Evolutionary conservation across 2,329 filamentous ascomycete genomes (phyloP).

Genomic region (Fusarium cyanostomum): DNA sequence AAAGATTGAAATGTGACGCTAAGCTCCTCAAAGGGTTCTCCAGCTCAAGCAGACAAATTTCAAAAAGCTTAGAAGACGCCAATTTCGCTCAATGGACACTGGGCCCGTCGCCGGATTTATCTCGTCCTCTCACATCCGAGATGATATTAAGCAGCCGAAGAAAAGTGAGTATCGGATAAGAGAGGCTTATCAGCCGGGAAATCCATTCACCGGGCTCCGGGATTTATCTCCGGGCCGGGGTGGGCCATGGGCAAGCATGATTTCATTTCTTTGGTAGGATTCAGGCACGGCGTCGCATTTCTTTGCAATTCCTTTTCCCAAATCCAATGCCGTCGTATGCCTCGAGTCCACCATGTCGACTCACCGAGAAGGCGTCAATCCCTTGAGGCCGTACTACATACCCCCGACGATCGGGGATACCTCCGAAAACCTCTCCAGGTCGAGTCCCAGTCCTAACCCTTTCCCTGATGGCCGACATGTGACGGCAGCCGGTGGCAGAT

Average conservation of each 20-base stretch:
- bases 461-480: conserved; percentile 57
- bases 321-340: conserved; percentile 41
- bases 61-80: conserved; percentile 27
- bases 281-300: conserved; percentile 34
- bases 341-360: conserved; percentile 53
- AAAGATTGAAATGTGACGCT: conserved; percentile 6
- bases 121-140: conserved; percentile 46
- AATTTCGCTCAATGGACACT: conserved; percentile 44
- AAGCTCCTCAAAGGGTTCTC: conserved; percentile 2
- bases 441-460: conserved; percentile 55
- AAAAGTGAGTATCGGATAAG: conserved; percentile 43
- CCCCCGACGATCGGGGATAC: conserved; percentile 65
- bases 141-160: conserved; percentile 45
- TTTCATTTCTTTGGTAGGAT: conserved; percentile 46
- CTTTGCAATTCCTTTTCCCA: conserved; percentile 22
- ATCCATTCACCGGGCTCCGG: conserved; percentile 49
- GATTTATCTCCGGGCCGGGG: conserved; percentile 39
- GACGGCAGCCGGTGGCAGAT: conserved; percentile 46
- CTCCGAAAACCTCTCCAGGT: conserved; percentile 45
- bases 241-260: conserved; percentile 40
- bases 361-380: conserved; percentile 64
- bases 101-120: conserved; percentile 31
- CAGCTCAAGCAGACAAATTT: conserved; percentile 20
- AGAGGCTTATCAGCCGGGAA: conserved; percentile 45
- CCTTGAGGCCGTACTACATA: conserved; percentile 76